These are phyloP conservation scores for Podila horticola DNA, from an alignment of 192 early-diverging fungal species.

Conservation along the genomic window DNA sequence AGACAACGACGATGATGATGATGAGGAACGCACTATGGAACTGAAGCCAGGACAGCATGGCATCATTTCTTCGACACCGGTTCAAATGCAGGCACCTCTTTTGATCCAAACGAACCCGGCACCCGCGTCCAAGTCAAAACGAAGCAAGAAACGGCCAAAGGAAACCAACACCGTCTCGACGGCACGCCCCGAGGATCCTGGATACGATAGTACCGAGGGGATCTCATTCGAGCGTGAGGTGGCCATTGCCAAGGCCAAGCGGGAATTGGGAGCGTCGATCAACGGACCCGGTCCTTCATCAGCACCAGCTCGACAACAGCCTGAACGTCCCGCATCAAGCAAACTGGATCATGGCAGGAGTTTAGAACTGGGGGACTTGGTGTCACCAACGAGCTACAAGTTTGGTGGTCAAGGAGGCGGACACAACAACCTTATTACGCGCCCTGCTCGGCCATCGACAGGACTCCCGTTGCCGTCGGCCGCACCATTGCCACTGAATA, in stretches of 20 bases:
- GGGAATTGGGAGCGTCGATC: conserved; percentile 7
- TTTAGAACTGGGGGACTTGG: conserved; percentile 28
- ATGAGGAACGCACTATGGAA: conserved; percentile 25
- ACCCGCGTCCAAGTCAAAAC: not conserved
- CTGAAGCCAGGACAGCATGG: not conserved
- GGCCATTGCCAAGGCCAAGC: conserved; percentile 23
- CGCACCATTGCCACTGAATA: not conserved
- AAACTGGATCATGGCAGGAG: conserved; percentile 28
- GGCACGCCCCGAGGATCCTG: not conserved
- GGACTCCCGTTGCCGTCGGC: not conserved
- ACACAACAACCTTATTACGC: not conserved
- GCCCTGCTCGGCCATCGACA: not conserved
- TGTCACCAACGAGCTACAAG: conserved; percentile 13
- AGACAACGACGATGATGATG: conserved; percentile 6
- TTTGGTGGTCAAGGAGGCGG: conserved; percentile 2
- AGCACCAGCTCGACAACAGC: not conserved
- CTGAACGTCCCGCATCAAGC: conserved; percentile 2
- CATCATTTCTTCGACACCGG: not conserved
- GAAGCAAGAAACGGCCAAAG: not conserved
- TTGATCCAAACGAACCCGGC: not conserved
- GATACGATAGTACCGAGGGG: conserved; percentile 9
- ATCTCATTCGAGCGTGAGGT: conserved; percentile 38
- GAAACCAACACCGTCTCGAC: not conserved
- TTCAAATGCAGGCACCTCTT: not conserved
- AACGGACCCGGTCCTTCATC: not conserved